Conservation (phyloP, 805 yeast species). For the Starmerella geochares region DNA sequence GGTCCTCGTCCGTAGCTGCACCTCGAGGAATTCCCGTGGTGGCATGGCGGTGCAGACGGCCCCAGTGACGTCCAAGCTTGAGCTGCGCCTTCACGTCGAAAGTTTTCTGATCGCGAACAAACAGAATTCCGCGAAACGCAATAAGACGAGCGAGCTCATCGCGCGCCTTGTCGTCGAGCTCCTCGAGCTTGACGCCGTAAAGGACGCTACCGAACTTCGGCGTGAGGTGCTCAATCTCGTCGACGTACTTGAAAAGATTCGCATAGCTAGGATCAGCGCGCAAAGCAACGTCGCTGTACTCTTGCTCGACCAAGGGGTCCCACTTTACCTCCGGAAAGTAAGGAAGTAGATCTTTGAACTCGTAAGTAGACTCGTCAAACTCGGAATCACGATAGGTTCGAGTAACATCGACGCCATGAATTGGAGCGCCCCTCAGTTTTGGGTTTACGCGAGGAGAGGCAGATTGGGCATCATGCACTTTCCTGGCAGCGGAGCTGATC, state of each 20-base stretch:
- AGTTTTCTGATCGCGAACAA: conserved; percentile 44
- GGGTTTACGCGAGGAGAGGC: conserved; percentile 11
- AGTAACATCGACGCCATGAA: conserved; percentile 8
- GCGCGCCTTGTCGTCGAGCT: conserved; percentile 36
- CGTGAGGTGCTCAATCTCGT: conserved; percentile 38
- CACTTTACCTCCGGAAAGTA: conserved; percentile 30
- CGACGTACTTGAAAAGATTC: conserved; percentile 27
- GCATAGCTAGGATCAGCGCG: conserved; percentile 28
- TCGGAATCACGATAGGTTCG: background rate
- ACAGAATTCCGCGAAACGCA: conserved; percentile 42
- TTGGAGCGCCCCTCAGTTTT: conserved; percentile 6
- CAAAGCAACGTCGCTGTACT: conserved; percentile 26
- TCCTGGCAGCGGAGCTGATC: background rate
- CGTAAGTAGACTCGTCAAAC: conserved; percentile 22
- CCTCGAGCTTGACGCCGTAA: conserved; percentile 38
- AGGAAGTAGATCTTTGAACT: conserved; percentile 28
- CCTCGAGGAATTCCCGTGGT: conserved; percentile 35
- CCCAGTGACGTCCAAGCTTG: conserved; percentile 59
- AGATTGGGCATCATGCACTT: background rate
- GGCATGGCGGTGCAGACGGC: conserved; percentile 45
- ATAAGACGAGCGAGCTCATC: conserved; percentile 42
- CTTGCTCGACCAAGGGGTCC: conserved; percentile 26
- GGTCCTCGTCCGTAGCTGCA: conserved; percentile 54
- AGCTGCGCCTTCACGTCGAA: conserved; percentile 50
- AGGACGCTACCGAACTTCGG: conserved; percentile 66